Evolutionary conservation across 441 rosid genomes (phyloP).

Genomic region (Gossypium laxum): DNA sequence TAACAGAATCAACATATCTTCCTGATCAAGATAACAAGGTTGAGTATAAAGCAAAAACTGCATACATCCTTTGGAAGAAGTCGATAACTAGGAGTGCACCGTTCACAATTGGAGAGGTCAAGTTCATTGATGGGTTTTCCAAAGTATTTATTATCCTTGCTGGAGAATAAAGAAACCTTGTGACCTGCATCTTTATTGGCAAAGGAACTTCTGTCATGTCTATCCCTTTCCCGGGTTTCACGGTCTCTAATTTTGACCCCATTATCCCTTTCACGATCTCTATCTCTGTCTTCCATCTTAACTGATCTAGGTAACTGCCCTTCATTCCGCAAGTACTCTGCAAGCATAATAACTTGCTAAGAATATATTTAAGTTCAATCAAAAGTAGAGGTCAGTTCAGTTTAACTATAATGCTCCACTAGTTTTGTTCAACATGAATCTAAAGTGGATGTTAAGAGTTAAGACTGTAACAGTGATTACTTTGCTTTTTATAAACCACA

Average conservation of each 20-base stretch:
- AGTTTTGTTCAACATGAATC: slow-evolving; percentile 2
- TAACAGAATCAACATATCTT: slow-evolving; percentile 4
- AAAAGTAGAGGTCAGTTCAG: slow-evolving; percentile 4
- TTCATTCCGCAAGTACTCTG: slow-evolving; percentile 55
- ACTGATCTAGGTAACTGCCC: slow-evolving; percentile 55
- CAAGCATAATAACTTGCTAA: slow-evolving; percentile 21
- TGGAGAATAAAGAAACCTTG: slow-evolving; percentile 39
- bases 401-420: not conserved
- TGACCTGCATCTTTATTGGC: slow-evolving; percentile 45
- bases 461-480: not conserved
- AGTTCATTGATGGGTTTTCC: slow-evolving; percentile 88
- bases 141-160: slow-evolving; percentile 71
- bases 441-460: not conserved
- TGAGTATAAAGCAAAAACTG: slow-evolving; percentile 11
- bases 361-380: slow-evolving; percentile 3
- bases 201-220: slow-evolving; percentile 51
- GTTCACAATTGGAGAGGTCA: slow-evolving; percentile 89
- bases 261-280: slow-evolving; percentile 52
- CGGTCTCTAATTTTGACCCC: slow-evolving; percentile 59
- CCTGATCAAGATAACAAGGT: not conserved
- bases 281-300: slow-evolving; percentile 64
- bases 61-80: slow-evolving; percentile 85
- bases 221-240: slow-evolving; percentile 63
- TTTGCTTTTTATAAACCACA: not conserved
- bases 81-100: slow-evolving; percentile 96